A percentile compares a stretch with the other conserved stretches of the same genome.
Conservation (phyloP, 2,329 filamentous ascomycete genomes). For the Xylariaceae sp. region DNA sequence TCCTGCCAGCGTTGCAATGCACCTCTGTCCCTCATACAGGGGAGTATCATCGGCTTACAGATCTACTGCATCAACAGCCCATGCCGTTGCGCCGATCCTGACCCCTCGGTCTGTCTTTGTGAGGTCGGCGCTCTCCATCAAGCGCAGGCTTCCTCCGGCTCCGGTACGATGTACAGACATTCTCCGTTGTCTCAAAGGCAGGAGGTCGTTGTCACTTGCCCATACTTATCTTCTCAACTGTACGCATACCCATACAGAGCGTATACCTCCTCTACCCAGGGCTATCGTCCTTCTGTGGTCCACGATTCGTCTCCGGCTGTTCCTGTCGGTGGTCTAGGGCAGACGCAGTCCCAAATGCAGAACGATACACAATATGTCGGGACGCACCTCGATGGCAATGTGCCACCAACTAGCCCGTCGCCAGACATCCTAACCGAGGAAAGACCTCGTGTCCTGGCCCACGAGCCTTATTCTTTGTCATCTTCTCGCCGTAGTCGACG, state of each 20-base stretch:
- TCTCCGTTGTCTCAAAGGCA: background rate
- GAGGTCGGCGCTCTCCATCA: background rate
- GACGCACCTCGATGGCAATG: background rate
- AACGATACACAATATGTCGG: background rate
- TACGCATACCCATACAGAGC: background rate
- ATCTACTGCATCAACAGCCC: background rate
- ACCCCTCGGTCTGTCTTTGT: background rate
- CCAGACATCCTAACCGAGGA: background rate
- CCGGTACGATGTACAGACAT: no score
- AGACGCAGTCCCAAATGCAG: background rate
- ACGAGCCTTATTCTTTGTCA: no score
- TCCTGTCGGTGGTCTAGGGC: no score
- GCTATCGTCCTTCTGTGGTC: background rate
- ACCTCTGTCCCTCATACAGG: background rate
- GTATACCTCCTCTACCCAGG: background rate
- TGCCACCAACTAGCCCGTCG: background rate
- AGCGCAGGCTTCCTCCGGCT: no score
- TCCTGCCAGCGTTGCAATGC: background rate
- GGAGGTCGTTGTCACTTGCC: constrained; percentile 2
- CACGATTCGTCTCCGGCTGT: background rate
- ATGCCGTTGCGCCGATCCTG: background rate
- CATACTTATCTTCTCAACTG: no score
- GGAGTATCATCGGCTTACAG: background rate
- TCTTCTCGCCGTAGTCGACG: no score
- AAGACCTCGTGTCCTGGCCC: no score